Evolutionary conservation across 2,329 filamentous ascomycete genomes (phyloP).

Genomic region (Aspergillus udagawae): DNA sequence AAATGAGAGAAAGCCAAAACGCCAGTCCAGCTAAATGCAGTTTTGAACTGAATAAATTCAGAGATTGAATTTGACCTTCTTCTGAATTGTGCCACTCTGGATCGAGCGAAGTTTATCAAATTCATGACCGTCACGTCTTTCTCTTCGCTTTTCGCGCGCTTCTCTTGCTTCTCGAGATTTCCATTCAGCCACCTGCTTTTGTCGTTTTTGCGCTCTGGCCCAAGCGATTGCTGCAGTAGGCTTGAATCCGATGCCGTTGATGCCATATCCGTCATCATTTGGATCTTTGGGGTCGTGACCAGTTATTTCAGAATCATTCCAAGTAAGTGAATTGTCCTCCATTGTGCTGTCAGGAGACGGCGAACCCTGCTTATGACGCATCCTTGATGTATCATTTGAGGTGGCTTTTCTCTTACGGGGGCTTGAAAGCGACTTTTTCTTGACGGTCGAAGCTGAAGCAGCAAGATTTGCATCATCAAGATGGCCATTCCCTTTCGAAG

Average conservation of each 20-base stretch:
- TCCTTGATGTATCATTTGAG: slow-evolving; percentile 15
- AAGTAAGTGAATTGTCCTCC: slow-evolving; percentile 40
- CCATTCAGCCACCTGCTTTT: slow-evolving; percentile 59
- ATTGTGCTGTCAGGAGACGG: slow-evolving; percentile 27
- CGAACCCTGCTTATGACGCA: slow-evolving; percentile 27
- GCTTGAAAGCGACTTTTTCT: slow-evolving; percentile 14
- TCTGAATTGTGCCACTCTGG: slow-evolving; percentile 30
- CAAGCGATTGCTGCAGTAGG: slow-evolving; percentile 58
- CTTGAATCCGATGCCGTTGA: slow-evolving; percentile 62
- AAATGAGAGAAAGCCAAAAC: slow-evolving; percentile 1
- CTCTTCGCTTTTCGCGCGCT: slow-evolving; percentile 54
- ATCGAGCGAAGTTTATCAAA: slow-evolving; percentile 24
- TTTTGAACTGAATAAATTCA: slow-evolving; percentile 5
- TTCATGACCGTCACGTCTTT: slow-evolving; percentile 42
- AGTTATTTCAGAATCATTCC: slow-evolving; percentile 61
- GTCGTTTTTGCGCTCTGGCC: slow-evolving; percentile 52
- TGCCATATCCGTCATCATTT: slow-evolving; percentile 59
- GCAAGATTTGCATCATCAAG: slow-evolving; percentile 4
- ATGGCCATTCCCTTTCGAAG: slow-evolving; percentile 9
- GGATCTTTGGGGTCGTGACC: slow-evolving; percentile 55
- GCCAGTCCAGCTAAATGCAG: neutral
- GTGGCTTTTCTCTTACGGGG: slow-evolving; percentile 22
- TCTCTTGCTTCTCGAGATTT: slow-evolving; percentile 56
- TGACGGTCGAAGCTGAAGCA: slow-evolving; percentile 14
- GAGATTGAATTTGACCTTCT: slow-evolving; percentile 40